Conservation (phyloP, 192 early-diverging fungal genomes). For the Mortierella hygrophila region DNA sequence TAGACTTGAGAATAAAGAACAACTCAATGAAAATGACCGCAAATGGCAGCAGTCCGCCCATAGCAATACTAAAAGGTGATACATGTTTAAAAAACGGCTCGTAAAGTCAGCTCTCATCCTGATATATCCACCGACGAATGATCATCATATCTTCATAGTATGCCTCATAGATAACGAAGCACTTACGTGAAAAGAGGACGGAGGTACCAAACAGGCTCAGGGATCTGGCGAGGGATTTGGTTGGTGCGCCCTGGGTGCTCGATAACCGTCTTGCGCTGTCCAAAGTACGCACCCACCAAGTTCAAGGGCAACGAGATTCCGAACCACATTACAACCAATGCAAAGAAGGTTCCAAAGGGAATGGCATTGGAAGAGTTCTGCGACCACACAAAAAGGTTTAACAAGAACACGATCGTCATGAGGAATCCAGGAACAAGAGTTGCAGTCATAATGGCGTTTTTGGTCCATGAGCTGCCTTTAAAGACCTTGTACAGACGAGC, state of each 20-base stretch:
- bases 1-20: constrained; percentile 77
- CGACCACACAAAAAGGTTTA: constrained; percentile 90
- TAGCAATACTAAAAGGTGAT: constrained; percentile 36
- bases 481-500: constrained; percentile 76
- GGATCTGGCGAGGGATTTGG: constrained; percentile 92
- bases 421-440: constrained; percentile 66
- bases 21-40: constrained; percentile 80
- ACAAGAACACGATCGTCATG: constrained; percentile 71
- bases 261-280: constrained; percentile 75
- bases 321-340: constrained; percentile 83
- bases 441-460: constrained; percentile 73
- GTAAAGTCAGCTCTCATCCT: neutral
- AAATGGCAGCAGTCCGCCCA: constrained; percentile 70
- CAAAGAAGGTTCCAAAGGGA: constrained; percentile 86
- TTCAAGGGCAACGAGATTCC: constrained; percentile 82
- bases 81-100: neutral
- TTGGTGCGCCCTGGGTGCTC: constrained; percentile 90
- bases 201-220: constrained; percentile 83
- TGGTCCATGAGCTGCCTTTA: constrained; percentile 73
- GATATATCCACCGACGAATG: neutral
- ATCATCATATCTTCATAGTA: neutral
- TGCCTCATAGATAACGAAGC: neutral
- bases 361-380: constrained; percentile 88
- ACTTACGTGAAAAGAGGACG: constrained; percentile 61
- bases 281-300: constrained; percentile 87